Base-by-base conservation (phyloP, 2,329 filamentous ascomycete species). In the Metarhizium robertsii region DNA sequence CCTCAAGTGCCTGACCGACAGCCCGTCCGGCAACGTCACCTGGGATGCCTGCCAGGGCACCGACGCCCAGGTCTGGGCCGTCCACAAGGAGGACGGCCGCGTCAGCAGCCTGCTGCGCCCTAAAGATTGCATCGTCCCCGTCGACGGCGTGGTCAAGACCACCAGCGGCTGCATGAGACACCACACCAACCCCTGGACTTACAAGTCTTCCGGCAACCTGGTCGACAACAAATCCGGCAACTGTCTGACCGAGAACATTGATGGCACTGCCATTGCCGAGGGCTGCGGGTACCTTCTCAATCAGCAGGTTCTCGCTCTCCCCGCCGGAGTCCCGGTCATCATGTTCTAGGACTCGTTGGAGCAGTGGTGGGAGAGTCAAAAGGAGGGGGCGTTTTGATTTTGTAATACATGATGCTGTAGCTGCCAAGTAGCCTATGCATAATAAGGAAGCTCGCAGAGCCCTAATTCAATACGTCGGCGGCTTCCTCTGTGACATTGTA, bases 241-340 rank as follows among this genome's bases (percentile, higher is more conserved):
- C 16, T 78, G 75, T 57, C 59, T 79, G 55, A 73, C 70, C 20
- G 73, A 77, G 59, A 62, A 59, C 2, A 57, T 55, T 8, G 53
- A 60, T 5, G 61, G 62, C 2, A 53, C 55, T 7, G 68, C 69
- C 3, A 58, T 55, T 4, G 58, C 67, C 18, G 58, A 57, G 30
- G 55, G 57, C 14, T 76, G 74, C 62, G 67, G 71, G 34, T 67
- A 66, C 53, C 65, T 69, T 56, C 60, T 62, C 30, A 72, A 77
- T 58, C 70, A 64, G 50, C 76, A 79, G 63, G 75, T 78, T 10
- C 66, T 78, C 60, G 74, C 67, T 13, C 62, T 78, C 42, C 75
- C 76, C 0, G 69, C 71, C 59, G 76, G 76, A 2, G 61, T 63
- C 18, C 34, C 25, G 25, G 25, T 25, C 4, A 25, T 25, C 25